Conservation (phyloP, 1,139 yeast genomes). For the Pichia sp. region DNA sequence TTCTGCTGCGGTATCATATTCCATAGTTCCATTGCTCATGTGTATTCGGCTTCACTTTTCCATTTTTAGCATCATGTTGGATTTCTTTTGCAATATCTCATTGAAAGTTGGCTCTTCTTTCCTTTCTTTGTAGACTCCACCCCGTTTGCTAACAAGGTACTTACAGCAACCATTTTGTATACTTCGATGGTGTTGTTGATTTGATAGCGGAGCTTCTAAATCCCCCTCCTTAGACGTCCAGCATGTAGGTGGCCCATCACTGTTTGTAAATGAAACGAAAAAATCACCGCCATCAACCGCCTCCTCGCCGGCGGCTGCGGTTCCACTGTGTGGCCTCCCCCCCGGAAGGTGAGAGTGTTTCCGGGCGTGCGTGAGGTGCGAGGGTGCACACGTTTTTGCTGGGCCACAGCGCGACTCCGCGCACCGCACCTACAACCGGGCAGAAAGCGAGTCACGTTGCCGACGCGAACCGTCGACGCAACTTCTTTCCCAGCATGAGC, state of each 20-base stretch:
- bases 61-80: too few relatives aligned
- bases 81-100: neutral
- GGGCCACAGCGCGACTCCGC: neutral
- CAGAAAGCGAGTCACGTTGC: neutral
- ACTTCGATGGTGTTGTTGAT: conserved; percentile 12
- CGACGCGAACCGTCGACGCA: neutral
- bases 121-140: neutral
- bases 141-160: conserved; percentile 7
- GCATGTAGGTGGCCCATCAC: neutral
- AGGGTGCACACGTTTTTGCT: neutral
- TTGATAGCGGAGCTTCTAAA: conserved; percentile 1
- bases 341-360: neutral
- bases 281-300: conserved; percentile 6
- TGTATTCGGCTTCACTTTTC: neutral
- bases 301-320: conserved; percentile 6
- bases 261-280: conserved; percentile 1
- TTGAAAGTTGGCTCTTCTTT: neutral
- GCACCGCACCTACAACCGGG: neutral
- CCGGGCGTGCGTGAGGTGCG: neutral
- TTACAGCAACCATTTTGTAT: conserved; percentile 23
- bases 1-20: too few relatives aligned
- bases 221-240: neutral
- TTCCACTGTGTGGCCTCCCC: neutral
- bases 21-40: neutral
- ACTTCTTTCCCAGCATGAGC: neutral